phyloP scores from a whole-genome alignment of 495 filamentous ascomycete species.

The Trichoderma parareesei region DNA sequence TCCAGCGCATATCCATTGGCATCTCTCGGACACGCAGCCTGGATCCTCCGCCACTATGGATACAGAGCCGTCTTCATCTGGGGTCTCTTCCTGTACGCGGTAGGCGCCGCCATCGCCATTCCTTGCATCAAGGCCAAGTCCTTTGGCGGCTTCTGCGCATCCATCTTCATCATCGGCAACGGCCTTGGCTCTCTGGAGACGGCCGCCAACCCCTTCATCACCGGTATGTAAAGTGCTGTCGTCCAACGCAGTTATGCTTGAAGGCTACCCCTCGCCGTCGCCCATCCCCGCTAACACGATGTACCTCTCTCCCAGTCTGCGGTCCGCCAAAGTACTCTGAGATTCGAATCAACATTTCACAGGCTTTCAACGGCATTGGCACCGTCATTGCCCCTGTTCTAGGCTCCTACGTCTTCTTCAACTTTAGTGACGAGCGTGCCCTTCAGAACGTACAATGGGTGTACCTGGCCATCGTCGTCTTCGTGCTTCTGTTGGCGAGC shows the following conservation, averaged over 20 bases:
- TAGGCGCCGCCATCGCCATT: conserved; percentile 49
- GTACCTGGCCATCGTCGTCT: conserved; percentile 63
- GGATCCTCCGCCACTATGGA: conserved; percentile 56
- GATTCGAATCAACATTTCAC: conserved; percentile 59
- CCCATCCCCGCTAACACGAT: conserved; percentile 3
- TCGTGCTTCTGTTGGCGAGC: conserved; percentile 55
- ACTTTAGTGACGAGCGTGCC: conserved; percentile 40
- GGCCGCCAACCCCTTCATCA: conserved; percentile 48
- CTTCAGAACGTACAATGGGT: conserved; percentile 63
- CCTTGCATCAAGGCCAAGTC: conserved; percentile 46
- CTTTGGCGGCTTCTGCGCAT: conserved; percentile 63
- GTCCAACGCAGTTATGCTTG: not conserved
- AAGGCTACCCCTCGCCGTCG: not conserved
- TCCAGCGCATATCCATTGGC: conserved; percentile 48
- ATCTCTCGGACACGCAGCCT: conserved; percentile 44
- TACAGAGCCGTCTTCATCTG: conserved; percentile 53
- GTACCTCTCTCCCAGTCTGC: conserved; percentile 36
- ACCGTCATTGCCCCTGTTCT: conserved; percentile 53
- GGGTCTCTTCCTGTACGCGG: conserved; percentile 13
- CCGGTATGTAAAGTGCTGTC: conserved; percentile 22
- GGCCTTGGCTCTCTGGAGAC: conserved; percentile 68
- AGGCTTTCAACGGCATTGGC: conserved; percentile 62
- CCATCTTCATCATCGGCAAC: conserved; percentile 61
- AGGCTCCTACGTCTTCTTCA: conserved; percentile 62
- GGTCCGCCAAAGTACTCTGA: conserved; percentile 61